Conservation (phyloP, 129 eudicot species). For the Lonicera japonica region DNA sequence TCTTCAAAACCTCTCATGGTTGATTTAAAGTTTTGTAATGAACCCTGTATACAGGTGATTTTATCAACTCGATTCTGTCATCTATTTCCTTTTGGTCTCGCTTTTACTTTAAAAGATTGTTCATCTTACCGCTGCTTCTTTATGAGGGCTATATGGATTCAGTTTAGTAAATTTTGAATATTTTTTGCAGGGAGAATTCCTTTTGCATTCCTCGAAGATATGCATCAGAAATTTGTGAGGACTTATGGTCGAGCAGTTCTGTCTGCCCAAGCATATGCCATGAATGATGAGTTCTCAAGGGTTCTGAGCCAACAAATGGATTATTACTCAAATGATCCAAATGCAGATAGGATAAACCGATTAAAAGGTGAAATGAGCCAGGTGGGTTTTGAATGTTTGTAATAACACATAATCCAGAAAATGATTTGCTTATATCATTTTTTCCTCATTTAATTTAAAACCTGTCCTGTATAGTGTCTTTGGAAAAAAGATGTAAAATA, state of each 20-base stretch:
- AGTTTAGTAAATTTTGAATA: neutral
- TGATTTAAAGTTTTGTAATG: too few species aligned
- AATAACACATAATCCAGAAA: neutral
- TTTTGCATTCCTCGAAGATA: constrained; percentile 91
- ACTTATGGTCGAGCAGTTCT: constrained; percentile 87
- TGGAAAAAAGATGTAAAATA: too few species aligned
- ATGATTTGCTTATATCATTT: neutral
- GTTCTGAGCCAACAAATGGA: constrained; percentile 93
- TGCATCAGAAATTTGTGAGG: constrained; percentile 92
- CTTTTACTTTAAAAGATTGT: neutral
- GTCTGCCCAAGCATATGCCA: constrained; percentile 89
- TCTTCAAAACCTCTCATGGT: too few species aligned
- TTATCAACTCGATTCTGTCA: neutral
- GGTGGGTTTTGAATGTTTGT: constrained; percentile 35
- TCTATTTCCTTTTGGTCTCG: neutral
- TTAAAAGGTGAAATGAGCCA: constrained; percentile 97
- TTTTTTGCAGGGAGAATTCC: constrained; percentile 75
- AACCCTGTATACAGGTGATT: neutral
- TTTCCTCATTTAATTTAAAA: constrained; percentile 4
- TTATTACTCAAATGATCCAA: constrained; percentile 87
- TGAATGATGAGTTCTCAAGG: constrained; percentile 98
- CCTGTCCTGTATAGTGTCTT: neutral
- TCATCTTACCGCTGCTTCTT: neutral
- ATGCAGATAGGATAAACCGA: constrained; percentile 89
- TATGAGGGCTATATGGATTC: neutral